A percentile compares a stretch with the other conserved stretches of the same genome.
These are phyloP conservation scores for Dentiscutata heterogama DNA, from an alignment of 371 early-diverging fungal species.

Conservation along the genomic window DNA sequence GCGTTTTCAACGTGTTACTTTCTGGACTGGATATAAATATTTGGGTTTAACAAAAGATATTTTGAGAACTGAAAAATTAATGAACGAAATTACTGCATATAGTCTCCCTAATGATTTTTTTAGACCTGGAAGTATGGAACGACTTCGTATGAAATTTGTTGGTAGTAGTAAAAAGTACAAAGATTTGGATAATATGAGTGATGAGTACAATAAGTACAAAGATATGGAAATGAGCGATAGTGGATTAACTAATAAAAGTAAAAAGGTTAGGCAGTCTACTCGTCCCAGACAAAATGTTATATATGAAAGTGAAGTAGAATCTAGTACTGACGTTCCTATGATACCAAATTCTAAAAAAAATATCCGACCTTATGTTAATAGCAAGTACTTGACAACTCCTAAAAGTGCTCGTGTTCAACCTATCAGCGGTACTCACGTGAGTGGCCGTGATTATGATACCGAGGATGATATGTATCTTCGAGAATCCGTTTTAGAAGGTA, in stretches of 20 bases:
- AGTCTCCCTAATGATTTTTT: constrained; percentile 72
- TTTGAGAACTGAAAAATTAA: constrained; percentile 79
- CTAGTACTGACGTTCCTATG: neutral
- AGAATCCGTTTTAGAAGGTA: constrained; percentile 72
- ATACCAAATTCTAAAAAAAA: neutral
- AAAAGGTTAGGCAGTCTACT: constrained; percentile 43
- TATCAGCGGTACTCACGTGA: neutral
- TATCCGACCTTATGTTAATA: neutral
- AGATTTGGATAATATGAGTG: constrained; percentile 51
- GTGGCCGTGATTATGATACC: constrained; percentile 59
- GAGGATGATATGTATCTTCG: constrained; percentile 72
- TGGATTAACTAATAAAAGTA: constrained; percentile 28
- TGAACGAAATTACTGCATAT: constrained; percentile 77
- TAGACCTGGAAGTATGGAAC: constrained; percentile 72
- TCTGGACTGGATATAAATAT: constrained; percentile 91
- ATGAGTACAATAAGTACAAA: constrained; percentile 21
- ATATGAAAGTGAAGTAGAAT: constrained; percentile 24
- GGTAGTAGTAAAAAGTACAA: constrained; percentile 49
- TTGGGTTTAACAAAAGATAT: constrained; percentile 92
- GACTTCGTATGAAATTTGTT: constrained; percentile 71
- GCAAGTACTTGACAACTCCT: constrained; percentile 16
- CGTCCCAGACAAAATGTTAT: constrained; percentile 24
- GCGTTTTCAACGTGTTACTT: constrained; percentile 95
- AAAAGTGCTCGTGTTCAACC: constrained; percentile 5
- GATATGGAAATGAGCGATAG: constrained; percentile 54